These are phyloP conservation scores for Penicillium soppii DNA, from an alignment of 495 filamentous ascomycete species.

Conservation along the genomic window DNA sequence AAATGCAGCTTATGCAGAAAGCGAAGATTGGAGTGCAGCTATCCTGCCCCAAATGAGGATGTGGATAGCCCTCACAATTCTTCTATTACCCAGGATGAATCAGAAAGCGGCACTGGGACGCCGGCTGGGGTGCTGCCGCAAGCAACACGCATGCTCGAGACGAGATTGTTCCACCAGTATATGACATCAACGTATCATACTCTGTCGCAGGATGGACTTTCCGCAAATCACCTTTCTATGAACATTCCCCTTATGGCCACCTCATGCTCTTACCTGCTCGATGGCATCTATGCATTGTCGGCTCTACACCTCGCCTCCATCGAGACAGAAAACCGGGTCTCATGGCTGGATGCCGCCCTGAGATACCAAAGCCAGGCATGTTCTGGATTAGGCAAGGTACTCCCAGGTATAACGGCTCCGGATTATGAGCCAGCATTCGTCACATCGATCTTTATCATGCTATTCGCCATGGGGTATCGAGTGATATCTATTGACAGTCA, in stretches of 20 bases:
- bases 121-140: conserved; percentile 10
- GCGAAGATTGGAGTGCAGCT: conserved; percentile 36
- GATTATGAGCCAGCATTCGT: conserved; percentile 39
- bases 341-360: conserved; percentile 34
- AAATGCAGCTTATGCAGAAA: conserved; percentile 37
- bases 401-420: conserved; percentile 25
- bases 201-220: conserved; percentile 27
- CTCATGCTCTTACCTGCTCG: conserved; percentile 43
- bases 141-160: conserved; percentile 36
- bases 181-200: conserved; percentile 35
- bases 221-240: conserved; percentile 39
- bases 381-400: conserved; percentile 28
- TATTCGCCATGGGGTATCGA: conserved; percentile 36
- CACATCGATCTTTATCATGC: conserved; percentile 40
- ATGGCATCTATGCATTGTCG: conserved; percentile 47
- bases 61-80: conserved; percentile 26
- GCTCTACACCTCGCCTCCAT: conserved; percentile 46
- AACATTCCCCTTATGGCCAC: conserved; percentile 44
- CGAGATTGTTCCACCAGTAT: conserved; percentile 41
- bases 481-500: conserved; percentile 30
- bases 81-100: conserved; percentile 20
- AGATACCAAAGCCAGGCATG: conserved; percentile 39
- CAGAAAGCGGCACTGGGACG: conserved; percentile 14
- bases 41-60: conserved; percentile 28
- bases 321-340: conserved; percentile 26